Conservation (phyloP, 345 rosid species). For the Gossypium mustelinum region DNA sequence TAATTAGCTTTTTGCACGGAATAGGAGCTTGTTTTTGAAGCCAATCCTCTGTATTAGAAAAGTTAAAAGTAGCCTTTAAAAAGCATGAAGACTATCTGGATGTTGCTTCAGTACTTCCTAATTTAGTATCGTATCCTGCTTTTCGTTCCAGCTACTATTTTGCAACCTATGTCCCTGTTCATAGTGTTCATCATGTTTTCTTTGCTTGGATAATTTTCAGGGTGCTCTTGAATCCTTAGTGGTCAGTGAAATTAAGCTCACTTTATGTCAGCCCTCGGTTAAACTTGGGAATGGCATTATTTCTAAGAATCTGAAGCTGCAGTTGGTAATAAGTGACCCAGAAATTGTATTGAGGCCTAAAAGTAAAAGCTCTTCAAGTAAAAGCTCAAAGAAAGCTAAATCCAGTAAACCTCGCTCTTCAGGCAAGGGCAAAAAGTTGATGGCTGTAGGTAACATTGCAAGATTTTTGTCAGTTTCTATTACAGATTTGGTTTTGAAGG, state of each 20-base stretch:
- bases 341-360: slow-evolving; percentile 80
- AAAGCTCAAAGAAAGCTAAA: slow-evolving; percentile 49
- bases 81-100: neutral
- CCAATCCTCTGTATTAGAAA: neutral
- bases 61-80: neutral
- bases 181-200: slow-evolving; percentile 7
- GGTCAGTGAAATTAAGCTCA: slow-evolving; percentile 79
- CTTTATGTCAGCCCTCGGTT: slow-evolving; percentile 83
- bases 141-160: neutral
- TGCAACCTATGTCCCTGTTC: neutral
- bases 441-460: slow-evolving; percentile 77
- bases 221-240: slow-evolving; percentile 91
- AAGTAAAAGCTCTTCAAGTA: slow-evolving; percentile 46
- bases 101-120: neutral
- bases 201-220: slow-evolving; percentile 46
- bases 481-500: slow-evolving; percentile 81
- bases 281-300: slow-evolving; percentile 80
- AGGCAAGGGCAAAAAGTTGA: slow-evolving; percentile 82
- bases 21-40: neutral
- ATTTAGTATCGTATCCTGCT: neutral
- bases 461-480: slow-evolving; percentile 88
- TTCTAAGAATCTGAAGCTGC: slow-evolving; percentile 87
- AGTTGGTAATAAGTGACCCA: slow-evolving; percentile 67
- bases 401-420: slow-evolving; percentile 43
- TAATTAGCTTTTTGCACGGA: neutral